Evolutionary conservation across 2,329 filamentous ascomycete species (phyloP).

Genomic region (Talaromyces islandicus): DNA sequence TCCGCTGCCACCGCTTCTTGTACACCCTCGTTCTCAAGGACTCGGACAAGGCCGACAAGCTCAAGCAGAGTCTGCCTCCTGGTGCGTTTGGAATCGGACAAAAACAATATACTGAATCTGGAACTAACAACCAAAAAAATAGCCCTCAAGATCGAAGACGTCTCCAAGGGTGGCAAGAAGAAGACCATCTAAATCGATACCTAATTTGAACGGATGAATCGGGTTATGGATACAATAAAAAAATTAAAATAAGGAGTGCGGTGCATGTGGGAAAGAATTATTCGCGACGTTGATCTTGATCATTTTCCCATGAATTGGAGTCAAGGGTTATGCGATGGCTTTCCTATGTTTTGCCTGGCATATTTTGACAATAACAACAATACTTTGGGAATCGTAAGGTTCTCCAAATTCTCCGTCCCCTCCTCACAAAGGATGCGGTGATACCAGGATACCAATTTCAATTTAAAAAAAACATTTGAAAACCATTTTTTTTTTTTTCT

Average conservation of each 20-base stretch:
- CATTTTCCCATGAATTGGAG: background rate
- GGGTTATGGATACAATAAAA: background rate
- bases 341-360: background rate
- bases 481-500: background rate
- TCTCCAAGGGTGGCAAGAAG: slow-evolving; percentile 41
- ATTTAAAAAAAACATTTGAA: slow-evolving; percentile 4
- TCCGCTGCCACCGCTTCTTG: slow-evolving; percentile 91
- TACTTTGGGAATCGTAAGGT: background rate
- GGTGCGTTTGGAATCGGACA: slow-evolving; percentile 57
- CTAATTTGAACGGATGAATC: background rate
- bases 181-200: slow-evolving; percentile 34
- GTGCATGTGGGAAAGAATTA: background rate
- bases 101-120: background rate
- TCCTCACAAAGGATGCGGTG: background rate
- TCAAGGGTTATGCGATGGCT: background rate
- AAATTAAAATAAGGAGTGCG: background rate
- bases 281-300: background rate
- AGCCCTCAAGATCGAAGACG: slow-evolving; percentile 42
- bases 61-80: slow-evolving; percentile 97
- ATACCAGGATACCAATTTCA: slow-evolving; percentile 1
- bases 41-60: slow-evolving; percentile 98
- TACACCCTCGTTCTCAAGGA: slow-evolving; percentile 99
- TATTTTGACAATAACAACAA: background rate
- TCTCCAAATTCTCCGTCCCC: background rate
- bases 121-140: slow-evolving; percentile 19